Evolutionary conservation across 2,329 filamentous ascomycete species (phyloP).

Genomic region (Colletotrichum incanum): DNA sequence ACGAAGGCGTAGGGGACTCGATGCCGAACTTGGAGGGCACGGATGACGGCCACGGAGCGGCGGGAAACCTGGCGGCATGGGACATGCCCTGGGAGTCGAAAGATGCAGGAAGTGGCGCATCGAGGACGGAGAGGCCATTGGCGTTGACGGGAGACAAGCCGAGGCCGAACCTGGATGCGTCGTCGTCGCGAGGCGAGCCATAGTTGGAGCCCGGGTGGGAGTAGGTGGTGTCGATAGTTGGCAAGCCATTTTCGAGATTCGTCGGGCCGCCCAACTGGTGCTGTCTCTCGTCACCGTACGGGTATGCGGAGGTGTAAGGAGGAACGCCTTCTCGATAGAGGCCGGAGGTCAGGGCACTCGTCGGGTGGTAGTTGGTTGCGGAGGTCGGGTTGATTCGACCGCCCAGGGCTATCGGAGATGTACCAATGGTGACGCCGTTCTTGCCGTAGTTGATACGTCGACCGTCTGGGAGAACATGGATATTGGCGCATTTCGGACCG

Average conservation of each 20-base stretch:
- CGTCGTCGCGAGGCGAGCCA: constrained; percentile 86
- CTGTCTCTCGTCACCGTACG: constrained; percentile 58
- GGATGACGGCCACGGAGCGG: constrained; percentile 89
- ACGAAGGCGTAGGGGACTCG: constrained; percentile 85
- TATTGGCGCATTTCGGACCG: constrained; percentile 96
- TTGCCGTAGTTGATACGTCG: constrained; percentile 88
- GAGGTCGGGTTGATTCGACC: constrained; percentile 77
- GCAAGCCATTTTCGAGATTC: constrained; percentile 70
- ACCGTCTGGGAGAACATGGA: constrained; percentile 95
- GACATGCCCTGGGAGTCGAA: constrained; percentile 98
- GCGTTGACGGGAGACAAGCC: constrained; percentile 83
- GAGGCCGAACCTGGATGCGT: constrained; percentile 72
- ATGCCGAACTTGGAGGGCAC: constrained; percentile 93
- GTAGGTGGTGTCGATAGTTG: constrained; percentile 72
- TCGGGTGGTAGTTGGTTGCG: constrained; percentile 69
- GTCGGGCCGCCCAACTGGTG: constrained; percentile 64
- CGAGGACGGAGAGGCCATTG: constrained; percentile 86
- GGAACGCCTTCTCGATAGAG: constrained; percentile 62
- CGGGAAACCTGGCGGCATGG: constrained; percentile 84
- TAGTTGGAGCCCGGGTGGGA: constrained; percentile 75
- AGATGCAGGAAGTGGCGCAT: constrained; percentile 92
- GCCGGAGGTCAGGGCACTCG: constrained; percentile 77
- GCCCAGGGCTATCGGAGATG: constrained; percentile 72
- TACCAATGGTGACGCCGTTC: constrained; percentile 77
- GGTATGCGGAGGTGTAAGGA: constrained; percentile 57